phyloP scores from a whole-genome alignment of 257 asterid species.

The Solanum sejunctum region DNA sequence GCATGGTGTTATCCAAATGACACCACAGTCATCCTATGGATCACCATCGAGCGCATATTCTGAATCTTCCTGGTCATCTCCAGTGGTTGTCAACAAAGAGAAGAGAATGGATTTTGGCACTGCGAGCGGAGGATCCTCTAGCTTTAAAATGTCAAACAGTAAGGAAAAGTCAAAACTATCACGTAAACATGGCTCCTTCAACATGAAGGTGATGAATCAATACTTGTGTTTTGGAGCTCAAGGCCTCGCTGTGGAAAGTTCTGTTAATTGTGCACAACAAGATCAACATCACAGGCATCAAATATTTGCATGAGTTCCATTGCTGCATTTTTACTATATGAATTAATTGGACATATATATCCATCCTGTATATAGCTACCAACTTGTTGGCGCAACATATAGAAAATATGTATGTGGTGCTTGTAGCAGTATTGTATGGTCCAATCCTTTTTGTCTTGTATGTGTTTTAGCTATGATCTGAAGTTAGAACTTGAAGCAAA shows the following conservation, averaged over 20 bases:
- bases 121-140: conserved; percentile 6
- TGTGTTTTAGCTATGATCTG: background rate
- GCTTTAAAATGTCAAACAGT: conserved; percentile 16
- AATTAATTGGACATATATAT: background rate
- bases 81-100: conserved; percentile 13
- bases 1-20: conserved; percentile 48
- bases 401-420: background rate
- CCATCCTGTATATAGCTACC: background rate
- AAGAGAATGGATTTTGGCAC: background rate
- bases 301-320: background rate
- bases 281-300: conserved; percentile 1
- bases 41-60: conserved; percentile 46
- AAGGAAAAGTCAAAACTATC: conserved; percentile 20
- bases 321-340: background rate
- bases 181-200: conserved; percentile 39
- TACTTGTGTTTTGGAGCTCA: conserved; percentile 72
- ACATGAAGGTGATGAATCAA: conserved; percentile 46
- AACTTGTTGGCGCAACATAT: background rate
- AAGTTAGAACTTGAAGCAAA: background rate
- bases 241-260: conserved; percentile 35
- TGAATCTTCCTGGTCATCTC: conserved; percentile 51
- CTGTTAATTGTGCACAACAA: background rate
- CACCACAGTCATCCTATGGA: conserved; percentile 27
- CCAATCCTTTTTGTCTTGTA: background rate
- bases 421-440: background rate